phyloP scores from a whole-genome alignment of 345 rosid species.

The Balakata baccata region DNA sequence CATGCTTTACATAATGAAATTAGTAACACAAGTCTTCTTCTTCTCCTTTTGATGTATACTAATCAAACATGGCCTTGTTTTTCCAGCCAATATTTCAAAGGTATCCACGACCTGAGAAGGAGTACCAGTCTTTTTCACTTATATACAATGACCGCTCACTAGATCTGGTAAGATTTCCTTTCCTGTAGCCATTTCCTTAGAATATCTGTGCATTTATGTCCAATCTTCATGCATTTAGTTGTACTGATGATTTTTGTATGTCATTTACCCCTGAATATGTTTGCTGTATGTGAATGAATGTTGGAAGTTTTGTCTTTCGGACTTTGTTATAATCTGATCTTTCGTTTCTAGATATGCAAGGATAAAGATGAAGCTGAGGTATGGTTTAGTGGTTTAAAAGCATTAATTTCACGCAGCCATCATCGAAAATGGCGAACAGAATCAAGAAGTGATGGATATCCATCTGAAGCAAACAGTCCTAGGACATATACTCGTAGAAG shows the following conservation, averaged over 20 bases:
- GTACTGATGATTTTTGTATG: slow-evolving; percentile 11
- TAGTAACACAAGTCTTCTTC: neutral
- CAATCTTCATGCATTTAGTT: slow-evolving; percentile 9
- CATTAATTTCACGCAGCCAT: slow-evolving; percentile 59
- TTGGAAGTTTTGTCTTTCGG: neutral
- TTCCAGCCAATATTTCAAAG: slow-evolving; percentile 95
- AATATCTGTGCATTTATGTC: neutral
- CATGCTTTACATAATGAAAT: neutral
- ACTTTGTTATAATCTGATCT: slow-evolving; percentile 16
- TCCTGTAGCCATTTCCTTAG: slow-evolving; percentile 5
- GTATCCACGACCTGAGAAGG: slow-evolving; percentile 98
- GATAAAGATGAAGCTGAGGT: slow-evolving; percentile 85
- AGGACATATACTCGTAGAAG: slow-evolving; percentile 84
- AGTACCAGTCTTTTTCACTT: slow-evolving; percentile 96
- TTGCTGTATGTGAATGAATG: neutral
- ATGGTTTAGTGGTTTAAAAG: slow-evolving; percentile 81
- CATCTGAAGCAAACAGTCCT: slow-evolving; percentile 83
- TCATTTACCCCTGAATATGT: neutral
- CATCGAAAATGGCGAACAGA: slow-evolving; percentile 62
- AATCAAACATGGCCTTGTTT: slow-evolving; percentile 20
- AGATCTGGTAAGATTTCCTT: slow-evolving; percentile 67
- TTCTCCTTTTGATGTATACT: slow-evolving; percentile 21
- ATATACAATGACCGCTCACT: slow-evolving; percentile 90
- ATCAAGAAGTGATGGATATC: slow-evolving; percentile 70
- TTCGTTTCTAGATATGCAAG: slow-evolving; percentile 57